Percentiles rank a stretch among this genome's conserved stretches.
These are phyloP conservation scores for Emergomyces pasteurianus DNA, from an alignment of 2,329 filamentous ascomycete species.

Conservation along the genomic window DNA sequence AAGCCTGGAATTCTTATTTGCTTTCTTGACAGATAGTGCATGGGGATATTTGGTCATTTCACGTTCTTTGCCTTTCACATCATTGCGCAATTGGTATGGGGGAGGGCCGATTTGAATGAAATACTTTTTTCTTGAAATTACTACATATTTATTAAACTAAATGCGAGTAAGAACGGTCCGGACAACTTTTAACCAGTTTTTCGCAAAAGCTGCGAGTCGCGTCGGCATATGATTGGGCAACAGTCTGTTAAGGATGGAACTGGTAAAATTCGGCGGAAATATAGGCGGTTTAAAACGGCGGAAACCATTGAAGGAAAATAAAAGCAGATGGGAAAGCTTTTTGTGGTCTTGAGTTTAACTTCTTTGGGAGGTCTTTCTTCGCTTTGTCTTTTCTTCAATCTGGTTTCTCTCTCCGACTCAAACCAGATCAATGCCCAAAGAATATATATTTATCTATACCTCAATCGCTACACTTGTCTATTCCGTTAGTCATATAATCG, in stretches of 20 bases:
- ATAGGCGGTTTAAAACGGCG: background rate
- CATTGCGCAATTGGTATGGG: no score
- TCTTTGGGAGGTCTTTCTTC: background rate
- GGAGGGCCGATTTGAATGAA: no score
- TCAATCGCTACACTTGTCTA: background rate
- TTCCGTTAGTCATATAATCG: constrained; percentile 1
- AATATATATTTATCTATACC: background rate
- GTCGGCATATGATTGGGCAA: background rate
- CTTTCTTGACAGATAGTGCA: no score
- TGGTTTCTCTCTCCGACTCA: background rate
- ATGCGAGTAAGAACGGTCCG: background rate
- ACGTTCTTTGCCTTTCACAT: no score
- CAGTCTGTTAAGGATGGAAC: background rate
- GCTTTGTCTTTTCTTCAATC: no score
- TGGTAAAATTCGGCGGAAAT: background rate
- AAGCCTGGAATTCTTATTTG: no score
- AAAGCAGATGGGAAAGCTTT: background rate
- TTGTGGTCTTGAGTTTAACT: background rate
- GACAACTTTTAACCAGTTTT: background rate
- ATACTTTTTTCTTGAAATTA: background rate
- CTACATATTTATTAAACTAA: background rate
- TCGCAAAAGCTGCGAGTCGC: background rate
- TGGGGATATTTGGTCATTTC: no score
- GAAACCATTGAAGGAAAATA: background rate
- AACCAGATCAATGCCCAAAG: background rate